These are phyloP conservation scores for Petunia hybrid DNA, from an alignment of 305 asterid genomes.

Conservation along the genomic window DNA sequence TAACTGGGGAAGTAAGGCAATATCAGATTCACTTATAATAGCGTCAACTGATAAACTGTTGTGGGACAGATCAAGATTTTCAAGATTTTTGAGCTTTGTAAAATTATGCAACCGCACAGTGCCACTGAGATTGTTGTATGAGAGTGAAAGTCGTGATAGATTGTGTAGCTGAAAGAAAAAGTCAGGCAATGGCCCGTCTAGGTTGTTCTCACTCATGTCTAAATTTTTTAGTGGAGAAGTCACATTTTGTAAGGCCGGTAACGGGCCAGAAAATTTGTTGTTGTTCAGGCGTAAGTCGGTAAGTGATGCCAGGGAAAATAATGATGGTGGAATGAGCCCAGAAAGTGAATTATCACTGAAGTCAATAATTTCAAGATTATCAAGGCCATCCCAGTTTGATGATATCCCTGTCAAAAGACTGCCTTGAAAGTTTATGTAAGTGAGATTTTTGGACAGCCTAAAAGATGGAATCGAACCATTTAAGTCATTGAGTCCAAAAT, in stretches of 20 bases:
- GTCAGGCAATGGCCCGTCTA: constrained; percentile 63
- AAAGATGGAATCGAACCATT: constrained; percentile 32
- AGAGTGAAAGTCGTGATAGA: constrained; percentile 44
- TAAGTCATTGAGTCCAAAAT: constrained; percentile 17
- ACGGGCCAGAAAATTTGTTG: constrained; percentile 40
- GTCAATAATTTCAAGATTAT: constrained; percentile 45
- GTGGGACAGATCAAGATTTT: constrained; percentile 57
- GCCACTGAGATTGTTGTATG: constrained; percentile 56
- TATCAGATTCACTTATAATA: neutral
- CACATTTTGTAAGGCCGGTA: constrained; percentile 30
- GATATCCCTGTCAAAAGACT: constrained; percentile 46
- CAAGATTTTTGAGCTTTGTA: constrained; percentile 42
- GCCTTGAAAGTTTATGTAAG: neutral
- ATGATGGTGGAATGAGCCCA: constrained; percentile 56
- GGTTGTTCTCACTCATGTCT: constrained; percentile 50
- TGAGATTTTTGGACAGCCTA: constrained; percentile 22
- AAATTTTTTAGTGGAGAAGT: constrained; percentile 38
- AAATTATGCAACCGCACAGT: constrained; percentile 42
- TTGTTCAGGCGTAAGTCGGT: neutral
- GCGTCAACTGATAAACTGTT: constrained; percentile 41
- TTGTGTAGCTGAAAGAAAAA: constrained; percentile 50
- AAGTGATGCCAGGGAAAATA: constrained; percentile 43
- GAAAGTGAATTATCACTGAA: constrained; percentile 52
- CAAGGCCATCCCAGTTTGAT: constrained; percentile 50
- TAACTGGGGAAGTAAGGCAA: neutral